Base-by-base conservation (phyloP, 495 filamentous ascomycete genomes). In the Melanomma pulvis-pyrius region DNA sequence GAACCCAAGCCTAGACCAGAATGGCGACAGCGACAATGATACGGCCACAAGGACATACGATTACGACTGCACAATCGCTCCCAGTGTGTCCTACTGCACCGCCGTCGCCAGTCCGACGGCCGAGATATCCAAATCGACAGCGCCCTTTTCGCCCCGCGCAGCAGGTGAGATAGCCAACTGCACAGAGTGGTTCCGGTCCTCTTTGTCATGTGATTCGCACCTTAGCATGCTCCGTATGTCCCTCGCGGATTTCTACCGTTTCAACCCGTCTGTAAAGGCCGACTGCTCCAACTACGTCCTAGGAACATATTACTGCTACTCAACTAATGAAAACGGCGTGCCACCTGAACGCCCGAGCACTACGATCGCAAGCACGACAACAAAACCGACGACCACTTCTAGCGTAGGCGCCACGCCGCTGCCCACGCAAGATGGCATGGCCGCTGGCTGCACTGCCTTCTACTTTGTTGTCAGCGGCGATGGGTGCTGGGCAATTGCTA, bases 191-290 rank as follows among this genome's bases (percentile, higher is more conserved):
- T 6, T 19, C 2, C 25, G 30, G 2, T 26, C 52, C 9, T 5
- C 52, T 11, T 62, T 41, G 24, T 28, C 39, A 2, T 71, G 60
- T 32, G 63, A 12, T 9, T 36, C 53, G 9, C 48, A 66, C 25
- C 44, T 68, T 4, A 32, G 32, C 36, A 17, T 2, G 12, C 67
- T 56, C 30, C 29, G 30, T 4, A 29, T 68, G 25, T 58, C 65
- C 21, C 47, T 68, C 29, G 48, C 61, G 22, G 2, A 64, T 12
- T 67, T 73, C 34, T 56, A 32, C 19, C 7, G n/a, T 13, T 32
- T 56, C 25, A 56, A 56, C 28, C 52, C 52, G 8, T 56, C 52
- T 12, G 52, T 56, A 3, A 12, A 2, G 17, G 34, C 25, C n/a
- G 52, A 39, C 52, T 56, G 52, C 52, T 7, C 11, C 4, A 56